Conservation (phyloP, 2,329 filamentous ascomycete species). For the Fusarium sp. region DNA sequence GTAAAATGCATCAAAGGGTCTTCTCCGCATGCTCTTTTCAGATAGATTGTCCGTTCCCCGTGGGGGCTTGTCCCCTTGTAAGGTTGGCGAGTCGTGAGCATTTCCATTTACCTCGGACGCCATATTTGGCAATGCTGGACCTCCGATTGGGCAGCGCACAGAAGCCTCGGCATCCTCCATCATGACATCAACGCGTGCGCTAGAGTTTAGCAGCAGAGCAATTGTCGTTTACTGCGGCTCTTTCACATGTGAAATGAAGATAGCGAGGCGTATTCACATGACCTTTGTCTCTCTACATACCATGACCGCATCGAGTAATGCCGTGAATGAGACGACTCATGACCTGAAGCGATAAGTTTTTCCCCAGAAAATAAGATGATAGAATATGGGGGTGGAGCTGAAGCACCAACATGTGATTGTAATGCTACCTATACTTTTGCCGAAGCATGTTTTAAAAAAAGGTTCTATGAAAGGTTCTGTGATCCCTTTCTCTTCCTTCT, state of each 20-base stretch:
- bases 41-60: constrained; percentile 7
- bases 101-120: constrained; percentile 23
- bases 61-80: background rate
- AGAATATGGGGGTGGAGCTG: constrained; percentile 28
- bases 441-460: constrained; percentile 40
- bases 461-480: background rate
- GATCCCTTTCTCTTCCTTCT: background rate
- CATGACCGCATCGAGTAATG: constrained; percentile 35
- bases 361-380: constrained; percentile 11
- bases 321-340: constrained; percentile 30
- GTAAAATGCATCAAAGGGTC: background rate
- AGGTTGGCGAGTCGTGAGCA: constrained; percentile 13
- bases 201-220: constrained; percentile 1
- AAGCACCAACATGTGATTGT: constrained; percentile 40
- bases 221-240: constrained; percentile 3
- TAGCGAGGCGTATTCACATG: constrained; percentile 38
- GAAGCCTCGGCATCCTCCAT: constrained; percentile 42
- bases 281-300: constrained; percentile 22
- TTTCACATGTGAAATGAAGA: constrained; percentile 36
- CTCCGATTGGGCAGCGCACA: constrained; percentile 32
- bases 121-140: constrained; percentile 38
- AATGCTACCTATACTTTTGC: constrained; percentile 28
- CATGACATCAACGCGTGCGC: constrained; percentile 41
- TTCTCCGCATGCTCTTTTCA: constrained; percentile 31
- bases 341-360: constrained; percentile 18